Evolutionary conservation across 306 rosid genomes (phyloP).

Genomic region (Erythrophleum fordii): DNA sequence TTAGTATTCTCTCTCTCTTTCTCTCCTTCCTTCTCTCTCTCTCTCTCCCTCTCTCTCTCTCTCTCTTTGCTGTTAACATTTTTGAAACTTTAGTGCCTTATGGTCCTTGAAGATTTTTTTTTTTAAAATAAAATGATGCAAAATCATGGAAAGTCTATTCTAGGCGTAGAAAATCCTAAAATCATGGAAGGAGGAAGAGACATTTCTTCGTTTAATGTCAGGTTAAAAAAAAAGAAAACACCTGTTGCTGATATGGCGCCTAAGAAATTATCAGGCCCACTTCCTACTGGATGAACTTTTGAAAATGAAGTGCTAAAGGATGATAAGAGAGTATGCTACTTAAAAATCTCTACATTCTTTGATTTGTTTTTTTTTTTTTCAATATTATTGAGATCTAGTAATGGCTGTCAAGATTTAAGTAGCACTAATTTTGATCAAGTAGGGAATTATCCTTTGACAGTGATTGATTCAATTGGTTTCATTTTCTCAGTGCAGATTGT

Average conservation of each 20-base stretch:
- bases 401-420: constrained; percentile 12
- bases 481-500: constrained; percentile 4
- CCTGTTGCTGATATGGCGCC: constrained; percentile 7
- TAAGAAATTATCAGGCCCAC: neutral
- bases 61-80: neutral
- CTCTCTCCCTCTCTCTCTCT: neutral
- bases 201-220: neutral
- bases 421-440: constrained; percentile 5
- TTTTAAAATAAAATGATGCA: too few relatives aligned
- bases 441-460: neutral
- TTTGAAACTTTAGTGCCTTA: neutral
- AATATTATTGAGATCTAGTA: constrained; percentile 7
- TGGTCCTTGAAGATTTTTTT: neutral
- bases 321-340: constrained; percentile 14
- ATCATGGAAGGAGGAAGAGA: neutral
- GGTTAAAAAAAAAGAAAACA: neutral
- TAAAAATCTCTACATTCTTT: constrained; percentile 17
- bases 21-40: neutral
- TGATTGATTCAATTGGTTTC: constrained; percentile 30
- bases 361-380: neutral
- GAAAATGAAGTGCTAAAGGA: neutral
- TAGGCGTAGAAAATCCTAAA: too few relatives aligned
- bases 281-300: constrained; percentile 40
- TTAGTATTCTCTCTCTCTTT: neutral
- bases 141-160: too few relatives aligned